These are phyloP conservation scores for Ilyonectria sp. DNA, from an alignment of 2,329 filamentous ascomycete genomes.

Conservation along the genomic window DNA sequence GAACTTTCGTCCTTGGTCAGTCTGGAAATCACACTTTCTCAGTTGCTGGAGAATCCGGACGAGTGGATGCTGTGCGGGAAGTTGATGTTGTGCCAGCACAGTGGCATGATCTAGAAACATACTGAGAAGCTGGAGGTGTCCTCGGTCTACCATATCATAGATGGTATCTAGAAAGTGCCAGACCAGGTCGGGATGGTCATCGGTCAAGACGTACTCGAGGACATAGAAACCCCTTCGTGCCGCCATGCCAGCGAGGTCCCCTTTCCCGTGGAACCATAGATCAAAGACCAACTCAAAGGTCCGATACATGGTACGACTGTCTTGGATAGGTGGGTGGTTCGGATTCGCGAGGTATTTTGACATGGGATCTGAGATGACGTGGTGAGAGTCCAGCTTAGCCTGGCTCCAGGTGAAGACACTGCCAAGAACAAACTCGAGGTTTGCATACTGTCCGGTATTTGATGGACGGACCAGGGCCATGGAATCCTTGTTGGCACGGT, in stretches of 20 bases:
- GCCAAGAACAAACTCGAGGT: slow-evolving; percentile 53
- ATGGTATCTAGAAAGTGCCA: slow-evolving; percentile 58
- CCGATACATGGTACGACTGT: slow-evolving; percentile 58
- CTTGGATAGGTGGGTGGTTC: slow-evolving; percentile 54
- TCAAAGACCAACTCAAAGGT: slow-evolving; percentile 57
- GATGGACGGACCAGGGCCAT: slow-evolving; percentile 43
- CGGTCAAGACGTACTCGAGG: slow-evolving; percentile 55
- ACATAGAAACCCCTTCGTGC: slow-evolving; percentile 54
- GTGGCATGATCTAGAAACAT: slow-evolving; percentile 54
- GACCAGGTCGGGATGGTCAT: slow-evolving; percentile 56
- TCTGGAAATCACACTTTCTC: slow-evolving; percentile 50
- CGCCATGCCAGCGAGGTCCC: slow-evolving; percentile 55
- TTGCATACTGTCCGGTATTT: slow-evolving; percentile 46
- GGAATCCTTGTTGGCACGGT: slow-evolving; percentile 24
- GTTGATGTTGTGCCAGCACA: slow-evolving; percentile 46
- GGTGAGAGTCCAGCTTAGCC: slow-evolving; percentile 51
- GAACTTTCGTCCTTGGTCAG: slow-evolving; percentile 50
- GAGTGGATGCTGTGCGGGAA: slow-evolving; percentile 53
- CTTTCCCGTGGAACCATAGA: slow-evolving; percentile 54
- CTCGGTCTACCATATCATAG: slow-evolving; percentile 55
- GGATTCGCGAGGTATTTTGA: slow-evolving; percentile 54
- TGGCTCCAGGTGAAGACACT: slow-evolving; percentile 54
- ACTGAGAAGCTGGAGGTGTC: slow-evolving; percentile 53
- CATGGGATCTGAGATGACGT: slow-evolving; percentile 53
- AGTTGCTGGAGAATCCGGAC: slow-evolving; percentile 53